A percentile compares a stretch with the other conserved stretches of the same genome.
These are phyloP conservation scores for Lotmaria passim DNA, from an alignment of 208 protist species.

Conservation along the genomic window DNA sequence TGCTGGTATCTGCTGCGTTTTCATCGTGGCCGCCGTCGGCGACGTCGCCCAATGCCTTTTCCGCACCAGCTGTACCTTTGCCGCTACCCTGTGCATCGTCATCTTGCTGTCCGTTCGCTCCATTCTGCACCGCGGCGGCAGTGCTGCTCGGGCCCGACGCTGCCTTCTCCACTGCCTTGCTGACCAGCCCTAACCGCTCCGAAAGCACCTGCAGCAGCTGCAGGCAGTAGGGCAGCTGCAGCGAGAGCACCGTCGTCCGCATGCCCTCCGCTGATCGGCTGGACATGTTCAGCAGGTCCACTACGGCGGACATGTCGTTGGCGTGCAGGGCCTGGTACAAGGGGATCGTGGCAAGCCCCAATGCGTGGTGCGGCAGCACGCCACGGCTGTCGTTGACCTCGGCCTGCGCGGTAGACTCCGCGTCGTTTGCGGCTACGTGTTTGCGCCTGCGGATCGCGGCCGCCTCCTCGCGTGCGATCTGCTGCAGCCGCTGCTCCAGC, in stretches of 20 bases:
- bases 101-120: background rate
- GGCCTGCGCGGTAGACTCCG: background rate
- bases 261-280: slow-evolving; percentile 55
- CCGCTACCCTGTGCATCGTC: background rate
- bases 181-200: slow-evolving; percentile 58
- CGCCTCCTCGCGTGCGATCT: slow-evolving; percentile 39
- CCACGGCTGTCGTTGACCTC: slow-evolving; percentile 5
- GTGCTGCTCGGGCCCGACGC: background rate
- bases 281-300: slow-evolving; percentile 82
- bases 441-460: slow-evolving; percentile 18
- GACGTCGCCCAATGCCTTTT: background rate
- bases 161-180: slow-evolving; percentile 26
- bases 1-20: background rate
- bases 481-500: slow-evolving; percentile 75
- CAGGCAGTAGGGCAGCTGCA: slow-evolving; percentile 80
- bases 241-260: slow-evolving; percentile 63
- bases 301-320: slow-evolving; percentile 72
- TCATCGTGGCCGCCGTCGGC: background rate
- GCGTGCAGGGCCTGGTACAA: slow-evolving; percentile 89
- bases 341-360: slow-evolving; percentile 83
- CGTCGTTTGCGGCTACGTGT: slow-evolving; percentile 17
- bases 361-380: slow-evolving; percentile 40
- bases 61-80: background rate
- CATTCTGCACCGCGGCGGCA: background rate
- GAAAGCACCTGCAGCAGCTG: slow-evolving; percentile 78